A percentile compares a stretch with the other conserved stretches of the same genome.
Evolutionary conservation across 2,329 filamentous ascomycete genomes (phyloP).

Genomic region (Gnomoniopsis smithogilvyi): DNA sequence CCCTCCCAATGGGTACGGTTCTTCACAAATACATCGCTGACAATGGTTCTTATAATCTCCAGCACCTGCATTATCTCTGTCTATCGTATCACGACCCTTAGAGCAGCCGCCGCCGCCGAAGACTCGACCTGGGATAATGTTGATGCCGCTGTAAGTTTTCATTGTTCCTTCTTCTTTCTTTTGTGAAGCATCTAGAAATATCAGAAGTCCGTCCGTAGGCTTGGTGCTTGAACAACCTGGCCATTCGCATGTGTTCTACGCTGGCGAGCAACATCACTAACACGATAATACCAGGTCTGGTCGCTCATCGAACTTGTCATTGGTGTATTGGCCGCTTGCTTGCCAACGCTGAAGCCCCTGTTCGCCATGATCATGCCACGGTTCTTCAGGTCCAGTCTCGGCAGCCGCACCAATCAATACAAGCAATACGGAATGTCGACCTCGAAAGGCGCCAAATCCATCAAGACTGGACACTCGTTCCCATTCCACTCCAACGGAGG

Average conservation of each 20-base stretch:
- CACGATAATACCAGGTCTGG: constrained; percentile 20
- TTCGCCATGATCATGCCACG: constrained; percentile 22
- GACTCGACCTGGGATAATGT: constrained; percentile 27
- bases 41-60: neutral
- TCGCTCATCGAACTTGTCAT: constrained; percentile 28
- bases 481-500: neutral
- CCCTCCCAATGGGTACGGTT: neutral
- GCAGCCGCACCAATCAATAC: neutral
- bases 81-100: constrained; percentile 26
- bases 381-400: constrained; percentile 16
- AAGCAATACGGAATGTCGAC: neutral
- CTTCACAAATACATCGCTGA: neutral
- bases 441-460: neutral
- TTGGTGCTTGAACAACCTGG: no score
- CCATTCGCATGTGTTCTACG: neutral
- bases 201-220: no score
- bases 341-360: constrained; percentile 28
- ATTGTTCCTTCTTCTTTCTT: neutral
- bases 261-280: neutral
- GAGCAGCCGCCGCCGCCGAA: constrained; percentile 19
- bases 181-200: no score
- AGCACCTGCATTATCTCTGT: constrained; percentile 27
- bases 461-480: neutral
- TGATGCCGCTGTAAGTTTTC: constrained; percentile 20
- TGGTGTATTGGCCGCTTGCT: constrained; percentile 25